Percentiles rank a stretch among this genome's conserved stretches.
These are phyloP conservation scores for Colletotrichum neosansevieriae DNA, from an alignment of 2,329 filamentous ascomycete genomes.

Conservation along the genomic window DNA sequence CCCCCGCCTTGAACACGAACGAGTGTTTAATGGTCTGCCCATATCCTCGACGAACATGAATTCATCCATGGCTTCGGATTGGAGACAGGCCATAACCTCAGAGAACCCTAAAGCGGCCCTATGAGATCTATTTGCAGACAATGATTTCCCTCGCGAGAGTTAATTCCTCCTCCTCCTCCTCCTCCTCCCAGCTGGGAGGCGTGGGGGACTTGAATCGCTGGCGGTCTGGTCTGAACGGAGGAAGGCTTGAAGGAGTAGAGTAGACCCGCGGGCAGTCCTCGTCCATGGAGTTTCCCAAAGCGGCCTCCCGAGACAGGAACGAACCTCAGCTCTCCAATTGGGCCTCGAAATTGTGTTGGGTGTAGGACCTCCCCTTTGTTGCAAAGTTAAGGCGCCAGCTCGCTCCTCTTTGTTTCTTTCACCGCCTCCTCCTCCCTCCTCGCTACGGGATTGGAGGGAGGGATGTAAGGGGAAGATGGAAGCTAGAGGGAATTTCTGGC, in stretches of 20 bases:
- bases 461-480: not conserved
- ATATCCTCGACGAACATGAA: not conserved
- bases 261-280: not conserved
- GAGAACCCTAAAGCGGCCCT: not conserved
- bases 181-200: not conserved
- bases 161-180: constrained; percentile 7
- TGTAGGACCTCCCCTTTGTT: constrained; percentile 8
- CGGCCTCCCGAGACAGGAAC: constrained; percentile 28
- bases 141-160: not conserved
- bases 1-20: too few species aligned
- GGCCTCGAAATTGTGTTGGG: not conserved
- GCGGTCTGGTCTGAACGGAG: not conserved
- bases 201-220: constrained; percentile 1
- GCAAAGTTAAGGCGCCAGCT: not conserved
- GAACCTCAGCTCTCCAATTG: not conserved
- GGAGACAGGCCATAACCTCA: too few species aligned
- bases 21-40: not conserved
- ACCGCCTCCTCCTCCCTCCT: constrained; percentile 2
- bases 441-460: not conserved
- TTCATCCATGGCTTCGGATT: not conserved
- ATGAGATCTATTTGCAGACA: not conserved
- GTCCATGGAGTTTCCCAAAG: constrained; percentile 19
- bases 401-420: not conserved
- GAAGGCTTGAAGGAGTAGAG: not conserved
- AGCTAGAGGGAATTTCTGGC: not conserved